Conservation (phyloP, 805 yeast species). For the Wickerhamomyces canadensis region DNA sequence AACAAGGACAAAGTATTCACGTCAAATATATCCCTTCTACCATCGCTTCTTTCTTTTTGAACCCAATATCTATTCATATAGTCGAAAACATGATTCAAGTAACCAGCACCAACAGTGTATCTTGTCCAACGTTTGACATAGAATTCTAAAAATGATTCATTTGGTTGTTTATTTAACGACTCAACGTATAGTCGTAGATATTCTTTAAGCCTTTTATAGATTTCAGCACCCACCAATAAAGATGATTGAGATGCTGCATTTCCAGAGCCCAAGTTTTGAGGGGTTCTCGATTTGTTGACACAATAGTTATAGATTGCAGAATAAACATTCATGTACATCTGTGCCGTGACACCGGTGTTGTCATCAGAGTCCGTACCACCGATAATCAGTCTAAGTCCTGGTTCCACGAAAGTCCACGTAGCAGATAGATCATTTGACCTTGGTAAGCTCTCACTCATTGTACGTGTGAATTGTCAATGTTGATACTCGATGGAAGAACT, state of each 20-base stretch:
- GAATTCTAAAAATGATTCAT: slow-evolving; percentile 70
- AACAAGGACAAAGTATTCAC: slow-evolving; percentile 83
- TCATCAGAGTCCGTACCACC: slow-evolving; percentile 58
- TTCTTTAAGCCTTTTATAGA: slow-evolving; percentile 64
- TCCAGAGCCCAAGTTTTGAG: slow-evolving; percentile 26
- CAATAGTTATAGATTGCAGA: slow-evolving; percentile 93
- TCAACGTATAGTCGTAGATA: slow-evolving; percentile 61
- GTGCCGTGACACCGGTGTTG: slow-evolving; percentile 53
- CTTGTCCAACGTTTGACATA: slow-evolving; percentile 88
- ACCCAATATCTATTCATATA: slow-evolving; percentile 98
- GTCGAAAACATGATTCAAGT: slow-evolving; percentile 88
- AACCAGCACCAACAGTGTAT: slow-evolving; percentile 85
- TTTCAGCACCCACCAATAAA: slow-evolving; percentile 79
- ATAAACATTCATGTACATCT: slow-evolving; percentile 84
- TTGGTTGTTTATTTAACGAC: slow-evolving; percentile 41
- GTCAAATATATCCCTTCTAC: slow-evolving; percentile 83
- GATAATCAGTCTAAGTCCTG: slow-evolving; percentile 63
- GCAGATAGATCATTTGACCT: slow-evolving; percentile 57
- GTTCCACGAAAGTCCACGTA: slow-evolving; percentile 76
- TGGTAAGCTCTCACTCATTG: slow-evolving; percentile 33
- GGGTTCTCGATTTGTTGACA: slow-evolving; percentile 65
- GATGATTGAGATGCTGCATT: slow-evolving; percentile 29
- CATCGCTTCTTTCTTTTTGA: slow-evolving; percentile 90
- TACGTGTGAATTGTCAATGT: background rate
- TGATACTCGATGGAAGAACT: background rate